Evolutionary conservation across 2,329 filamentous ascomycete species (phyloP), one percentile per base, ranked within the genome.

Genomic region (Ceratocystiopsis sp.): DNA sequence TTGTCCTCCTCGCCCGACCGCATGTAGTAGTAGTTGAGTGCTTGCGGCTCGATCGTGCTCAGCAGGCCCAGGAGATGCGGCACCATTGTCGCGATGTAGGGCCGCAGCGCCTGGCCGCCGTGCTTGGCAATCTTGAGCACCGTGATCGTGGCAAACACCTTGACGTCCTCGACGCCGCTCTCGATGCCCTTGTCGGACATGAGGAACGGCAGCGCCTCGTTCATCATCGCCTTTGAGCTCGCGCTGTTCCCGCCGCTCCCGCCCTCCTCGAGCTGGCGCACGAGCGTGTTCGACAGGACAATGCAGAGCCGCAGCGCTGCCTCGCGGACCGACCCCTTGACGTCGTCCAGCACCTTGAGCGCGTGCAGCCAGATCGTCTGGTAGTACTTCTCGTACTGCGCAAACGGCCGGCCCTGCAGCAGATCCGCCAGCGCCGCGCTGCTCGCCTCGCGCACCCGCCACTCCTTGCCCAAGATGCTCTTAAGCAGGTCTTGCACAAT

Each of bases 321-420:
- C 34, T 73, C 69, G 42, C 91, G 74, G 5, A 98, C 91, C 1
- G 81, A 86, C 9, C 80, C 81, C 58, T 98, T 98, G 59, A 96
- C 93, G 58, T 98, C 91, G 58, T 98, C 91, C 7, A 96, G 67
- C 0, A 98, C 86, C 54, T 85, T 93, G 59, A 96, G 81, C 0
- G 85, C 81, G 25, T 81, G 75, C 12, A 73, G 74, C 80, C 91
- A 95, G 40, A 96, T 85, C 17, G 85, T 74, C 43, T 79, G 73
- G 41, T 96, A 80, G 55, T 91, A 87, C 45, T 76, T 75, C 52
- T 89, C 84, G 53, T 95, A 96, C 59, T 80, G 75, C 29, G 69
- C 64, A 47, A 83, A 78, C 2, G 78, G 75, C 25, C 83, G 73
- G 0, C 87, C 87, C 51, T 91, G 83, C 9, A 96, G 73, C 1